Base-by-base conservation (phyloP, 2,329 filamentous ascomycete genomes). In the Chaetomium sp. region DNA sequence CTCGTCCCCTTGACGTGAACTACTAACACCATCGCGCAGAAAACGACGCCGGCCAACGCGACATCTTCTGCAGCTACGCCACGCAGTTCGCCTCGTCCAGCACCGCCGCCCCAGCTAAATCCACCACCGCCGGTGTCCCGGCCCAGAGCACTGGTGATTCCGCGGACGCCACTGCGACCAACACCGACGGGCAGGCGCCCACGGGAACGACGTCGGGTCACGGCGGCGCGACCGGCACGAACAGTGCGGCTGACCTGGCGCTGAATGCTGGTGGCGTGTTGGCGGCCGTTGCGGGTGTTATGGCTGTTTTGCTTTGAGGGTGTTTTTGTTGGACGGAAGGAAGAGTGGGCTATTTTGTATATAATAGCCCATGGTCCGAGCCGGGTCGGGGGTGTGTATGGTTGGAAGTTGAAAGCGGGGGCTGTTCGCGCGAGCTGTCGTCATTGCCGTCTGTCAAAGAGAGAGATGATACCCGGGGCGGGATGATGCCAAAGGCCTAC, bases 41-140 rank as follows among this genome's bases (percentile, higher is more conserved):
- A 52, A 53, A 65, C 19, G 70, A 69, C 61, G 59, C 68, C 49
- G 65, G 69, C 61, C 71, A 75, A 65, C 70, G 75, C 59, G 65
- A 66, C 57, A 69, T 72, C 63, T 74, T 68, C 71, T 80, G 78
- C 71, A 65, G 68, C 55, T 72, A 76, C 61, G 76, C 74, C 57
- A 73, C 69, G 56, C 69, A 74, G 64, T 74, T 71, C 68, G 19
- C 19, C 19, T 69, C 72, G 51, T 71, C 62, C 47, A 67, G 64
- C 55, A 50, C 55, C 50, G 53, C 55, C 45, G 52, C 63, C 54
- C 55, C 63, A 10, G 48, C 66, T 33, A 52, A 62, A 9, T 59
- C 66, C 44, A 52, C 66, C 35, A 54, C 59, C 8, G 43, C 61
- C 0, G 49, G 60, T n/a, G 60, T 45, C 12, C 1, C 43, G 8